Percentiles rank a stretch among this genome's conserved stretches.
phyloP scores from a whole-genome alignment of 1,284 basidiomycete species.

The Fomitopsis pinicola region DNA sequence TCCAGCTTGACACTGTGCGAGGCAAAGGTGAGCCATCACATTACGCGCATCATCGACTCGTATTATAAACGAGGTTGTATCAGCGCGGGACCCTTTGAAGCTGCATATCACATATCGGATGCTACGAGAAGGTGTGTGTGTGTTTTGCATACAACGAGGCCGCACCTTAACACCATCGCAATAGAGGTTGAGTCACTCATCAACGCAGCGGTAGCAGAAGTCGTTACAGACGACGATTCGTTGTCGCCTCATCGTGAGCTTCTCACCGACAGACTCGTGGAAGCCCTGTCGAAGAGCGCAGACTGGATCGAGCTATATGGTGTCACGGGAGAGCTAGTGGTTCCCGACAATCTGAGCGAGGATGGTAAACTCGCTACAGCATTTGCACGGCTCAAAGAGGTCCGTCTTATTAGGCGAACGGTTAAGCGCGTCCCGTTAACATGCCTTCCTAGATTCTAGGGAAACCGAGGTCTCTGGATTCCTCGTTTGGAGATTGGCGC shows the following conservation, averaged over 20 bases:
- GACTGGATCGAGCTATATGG: conserved; percentile 66
- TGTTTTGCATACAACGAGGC: background rate
- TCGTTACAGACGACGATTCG: conserved; percentile 31
- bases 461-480: conserved; percentile 33
- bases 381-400: conserved; percentile 28
- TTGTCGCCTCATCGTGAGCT: conserved; percentile 29
- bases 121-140: conserved; percentile 61
- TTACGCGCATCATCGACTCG: background rate
- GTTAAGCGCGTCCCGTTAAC: background rate
- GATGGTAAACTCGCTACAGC: conserved; percentile 34
- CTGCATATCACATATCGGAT: conserved; percentile 68
- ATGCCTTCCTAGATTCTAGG: conserved; percentile 34
- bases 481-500: conserved; percentile 44
- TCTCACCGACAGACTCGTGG: conserved; percentile 47
- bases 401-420: conserved; percentile 11
- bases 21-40: conserved; percentile 48
- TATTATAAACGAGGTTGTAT: background rate
- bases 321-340: conserved; percentile 60
- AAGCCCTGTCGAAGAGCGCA: conserved; percentile 55
- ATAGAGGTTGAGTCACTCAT: conserved; percentile 63
- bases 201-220: conserved; percentile 40
- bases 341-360: conserved; percentile 40
- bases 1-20: conserved; percentile 56
- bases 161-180: background rate
- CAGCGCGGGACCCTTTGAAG: conserved; percentile 59